Evolutionary conservation across 164 flowering plant species (phyloP).

Genomic region (Santalum album): DNA sequence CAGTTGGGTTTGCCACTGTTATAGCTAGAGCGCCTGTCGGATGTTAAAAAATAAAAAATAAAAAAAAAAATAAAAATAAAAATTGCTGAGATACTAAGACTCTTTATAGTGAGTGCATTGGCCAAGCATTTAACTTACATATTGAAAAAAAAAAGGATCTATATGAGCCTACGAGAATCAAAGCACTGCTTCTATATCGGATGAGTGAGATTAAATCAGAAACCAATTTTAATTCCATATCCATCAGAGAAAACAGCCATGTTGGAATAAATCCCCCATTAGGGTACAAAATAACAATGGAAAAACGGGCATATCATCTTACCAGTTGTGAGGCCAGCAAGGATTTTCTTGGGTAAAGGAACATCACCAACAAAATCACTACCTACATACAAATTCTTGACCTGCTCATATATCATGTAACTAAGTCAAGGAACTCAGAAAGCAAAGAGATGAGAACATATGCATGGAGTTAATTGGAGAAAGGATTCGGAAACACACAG

Average conservation of each 20-base stretch:
- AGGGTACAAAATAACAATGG: neutral
- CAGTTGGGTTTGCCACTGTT: slow-evolving; percentile 89
- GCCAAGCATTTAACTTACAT: too few species aligned
- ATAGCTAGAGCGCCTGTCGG: slow-evolving; percentile 84
- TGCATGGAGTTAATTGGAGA: neutral
- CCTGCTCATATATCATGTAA: neutral
- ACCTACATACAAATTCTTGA: neutral
- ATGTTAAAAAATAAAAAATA: neutral
- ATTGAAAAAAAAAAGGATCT: too few species aligned
- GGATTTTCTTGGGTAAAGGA: neutral
- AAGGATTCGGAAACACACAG: neutral
- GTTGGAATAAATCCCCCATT: neutral
- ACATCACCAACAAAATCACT: neutral
- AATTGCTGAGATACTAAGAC: too few species aligned
- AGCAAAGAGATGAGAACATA: neutral
- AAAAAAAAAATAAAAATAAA: neutral
- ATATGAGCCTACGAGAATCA: too few species aligned
- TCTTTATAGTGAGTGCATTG: too few species aligned
- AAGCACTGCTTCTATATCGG: too few species aligned
- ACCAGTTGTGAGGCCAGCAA: slow-evolving; percentile 4
- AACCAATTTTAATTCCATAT: too few species aligned
- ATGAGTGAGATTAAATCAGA: too few species aligned
- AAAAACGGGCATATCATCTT: neutral
- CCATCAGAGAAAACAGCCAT: neutral
- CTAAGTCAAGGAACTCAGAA: neutral